A percentile compares a stretch with the other conserved stretches of the same genome.
Conservation (phyloP, 2,329 filamentous ascomycete genomes). For the Neonectria hederae region DNA sequence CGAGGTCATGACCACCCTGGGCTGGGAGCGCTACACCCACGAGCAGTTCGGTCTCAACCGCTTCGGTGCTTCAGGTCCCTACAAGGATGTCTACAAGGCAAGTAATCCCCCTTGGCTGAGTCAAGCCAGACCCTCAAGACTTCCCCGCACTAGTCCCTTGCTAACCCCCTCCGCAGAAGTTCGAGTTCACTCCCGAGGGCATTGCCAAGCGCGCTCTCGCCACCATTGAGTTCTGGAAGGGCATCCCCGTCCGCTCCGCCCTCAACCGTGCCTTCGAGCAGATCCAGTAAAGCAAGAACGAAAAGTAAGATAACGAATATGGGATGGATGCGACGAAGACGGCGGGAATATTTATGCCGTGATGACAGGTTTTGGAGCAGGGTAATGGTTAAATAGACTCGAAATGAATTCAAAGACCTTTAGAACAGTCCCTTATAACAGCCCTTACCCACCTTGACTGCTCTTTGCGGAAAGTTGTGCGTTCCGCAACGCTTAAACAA, state of each 20-base stretch:
- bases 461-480: conserved; percentile 2
- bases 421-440: conserved; percentile 31
- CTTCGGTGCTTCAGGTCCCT: conserved; percentile 96
- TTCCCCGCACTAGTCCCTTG: conserved; percentile 9
- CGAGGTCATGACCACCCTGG: conserved; percentile 96
- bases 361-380: conserved; percentile 41
- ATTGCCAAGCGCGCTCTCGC: conserved; percentile 93
- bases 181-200: conserved; percentile 98
- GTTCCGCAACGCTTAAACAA: conserved; percentile 1
- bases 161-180: conserved; percentile 75
- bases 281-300: conserved; percentile 74
- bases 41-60: conserved; percentile 99
- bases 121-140: conserved; percentile 9
- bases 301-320: conserved; percentile 28
- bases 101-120: conserved; percentile 45
- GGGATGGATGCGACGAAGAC: conserved; percentile 25
- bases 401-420: conserved; percentile 41
- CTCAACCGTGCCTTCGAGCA: conserved; percentile 98
- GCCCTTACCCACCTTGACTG: conserved; percentile 14
- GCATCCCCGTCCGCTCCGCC: conserved; percentile 86
- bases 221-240: conserved; percentile 98
- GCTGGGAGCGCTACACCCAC: conserved; percentile 99
- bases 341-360: conserved; percentile 39
- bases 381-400: conserved; percentile 40
- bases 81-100: conserved; percentile 97